These are phyloP conservation scores for Aureobasidium sp. DNA, from an alignment of 2,329 filamentous ascomycete species.

Conservation along the genomic window DNA sequence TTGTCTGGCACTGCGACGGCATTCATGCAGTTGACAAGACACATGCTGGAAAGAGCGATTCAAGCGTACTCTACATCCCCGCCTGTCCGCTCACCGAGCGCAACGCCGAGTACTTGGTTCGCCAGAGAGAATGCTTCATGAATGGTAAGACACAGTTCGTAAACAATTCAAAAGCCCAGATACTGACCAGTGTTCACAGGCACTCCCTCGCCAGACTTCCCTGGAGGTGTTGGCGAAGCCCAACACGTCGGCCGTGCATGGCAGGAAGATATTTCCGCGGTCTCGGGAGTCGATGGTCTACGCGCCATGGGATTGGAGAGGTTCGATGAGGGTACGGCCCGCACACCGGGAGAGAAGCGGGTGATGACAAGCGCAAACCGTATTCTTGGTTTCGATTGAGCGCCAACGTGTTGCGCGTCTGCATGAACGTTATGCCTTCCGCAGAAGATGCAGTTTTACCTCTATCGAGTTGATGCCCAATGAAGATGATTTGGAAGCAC, in stretches of 20 bases:
- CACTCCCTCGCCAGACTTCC: conserved; percentile 38
- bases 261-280: conserved; percentile 28
- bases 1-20: conserved; percentile 62
- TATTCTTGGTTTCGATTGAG: conserved; percentile 10
- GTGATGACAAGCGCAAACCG: conserved; percentile 13
- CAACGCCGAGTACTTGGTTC: conserved; percentile 61
- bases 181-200: too few species aligned
- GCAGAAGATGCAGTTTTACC: neutral
- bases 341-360: conserved; percentile 14
- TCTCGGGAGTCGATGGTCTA: conserved; percentile 31
- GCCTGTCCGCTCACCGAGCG: conserved; percentile 67
- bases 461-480: neutral
- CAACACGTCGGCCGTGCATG: conserved; percentile 33
- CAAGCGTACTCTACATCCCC: conserved; percentile 58
- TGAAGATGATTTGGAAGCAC: neutral
- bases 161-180: too few species aligned
- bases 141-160: conserved; percentile 36
- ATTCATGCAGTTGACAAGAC: conserved; percentile 75
- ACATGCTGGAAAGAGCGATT: conserved; percentile 45
- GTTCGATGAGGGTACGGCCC: neutral
- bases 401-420: neutral
- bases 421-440: neutral
- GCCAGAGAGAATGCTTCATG: conserved; percentile 61
- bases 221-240: conserved; percentile 54
- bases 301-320: conserved; percentile 16